A percentile compares a stretch with the other conserved stretches of the same genome.
Conservation (phyloP, 2,329 filamentous ascomycete genomes). For the Teratosphaeria destructans region DNA sequence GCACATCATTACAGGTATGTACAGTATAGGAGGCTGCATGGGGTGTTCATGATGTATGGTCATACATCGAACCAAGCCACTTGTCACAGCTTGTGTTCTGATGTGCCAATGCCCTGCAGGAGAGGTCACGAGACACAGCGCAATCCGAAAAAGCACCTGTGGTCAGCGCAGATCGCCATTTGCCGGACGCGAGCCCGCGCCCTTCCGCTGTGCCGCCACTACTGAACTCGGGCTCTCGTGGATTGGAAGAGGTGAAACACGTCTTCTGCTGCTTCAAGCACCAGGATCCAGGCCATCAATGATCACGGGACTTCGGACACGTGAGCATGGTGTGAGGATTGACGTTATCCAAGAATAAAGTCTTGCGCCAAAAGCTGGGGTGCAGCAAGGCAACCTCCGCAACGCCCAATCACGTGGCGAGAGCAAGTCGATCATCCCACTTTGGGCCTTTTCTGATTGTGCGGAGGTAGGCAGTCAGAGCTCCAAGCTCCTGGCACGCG, state of each 20-base stretch:
- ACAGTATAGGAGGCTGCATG: not conserved
- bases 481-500: not conserved
- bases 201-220: not conserved
- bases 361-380: not conserved
- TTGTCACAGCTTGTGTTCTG: not conserved
- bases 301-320: not conserved
- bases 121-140: not conserved
- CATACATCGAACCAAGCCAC: not conserved
- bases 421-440: not conserved
- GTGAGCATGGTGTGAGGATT: not conserved
- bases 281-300: too few relatives aligned
- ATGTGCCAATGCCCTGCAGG: too few relatives aligned
- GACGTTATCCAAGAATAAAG: too few relatives aligned
- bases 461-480: not conserved
- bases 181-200: not conserved
- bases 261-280: not conserved
- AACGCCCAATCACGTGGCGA: not conserved
- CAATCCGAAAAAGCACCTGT: not conserved
- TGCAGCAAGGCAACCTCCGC: not conserved
- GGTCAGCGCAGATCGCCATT: not conserved
- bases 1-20: not conserved
- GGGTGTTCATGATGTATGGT: not conserved
- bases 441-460: not conserved
- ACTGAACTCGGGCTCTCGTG: not conserved
- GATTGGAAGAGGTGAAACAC: not conserved